Conservation (phyloP, 345 rosid genomes). For the Stellera chamaejasme region DNA sequence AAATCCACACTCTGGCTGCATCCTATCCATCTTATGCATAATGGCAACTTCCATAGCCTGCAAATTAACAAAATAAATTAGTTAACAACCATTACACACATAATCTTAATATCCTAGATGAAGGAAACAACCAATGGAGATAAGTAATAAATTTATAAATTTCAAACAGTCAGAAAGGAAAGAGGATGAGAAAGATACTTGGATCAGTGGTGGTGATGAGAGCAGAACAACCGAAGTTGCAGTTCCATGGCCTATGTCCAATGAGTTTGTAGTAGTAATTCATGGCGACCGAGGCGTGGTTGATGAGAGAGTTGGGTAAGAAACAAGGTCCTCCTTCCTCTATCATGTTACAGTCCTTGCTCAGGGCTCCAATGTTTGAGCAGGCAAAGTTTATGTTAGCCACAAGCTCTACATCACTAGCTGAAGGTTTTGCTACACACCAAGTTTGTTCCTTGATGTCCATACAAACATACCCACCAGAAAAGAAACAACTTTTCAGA, state of each 20-base stretch:
- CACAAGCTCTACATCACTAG: background rate
- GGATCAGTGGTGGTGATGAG: slow-evolving; percentile 3
- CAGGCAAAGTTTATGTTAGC: background rate
- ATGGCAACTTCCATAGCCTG: slow-evolving; percentile 13
- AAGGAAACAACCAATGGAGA: background rate
- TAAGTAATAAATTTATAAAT: background rate
- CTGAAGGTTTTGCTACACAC: slow-evolving; percentile 12
- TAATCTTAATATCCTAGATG: background rate
- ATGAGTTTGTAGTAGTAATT: background rate
- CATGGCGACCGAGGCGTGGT: slow-evolving; percentile 13
- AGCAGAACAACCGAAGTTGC: slow-evolving; percentile 3
- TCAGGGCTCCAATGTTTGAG: background rate
- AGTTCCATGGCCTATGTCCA: background rate
- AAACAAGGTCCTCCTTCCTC: slow-evolving; percentile 1
- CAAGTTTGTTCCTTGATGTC: slow-evolving; percentile 1
- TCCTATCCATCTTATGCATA: background rate
- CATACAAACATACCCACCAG: background rate
- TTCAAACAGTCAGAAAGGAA: background rate
- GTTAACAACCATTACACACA: background rate
- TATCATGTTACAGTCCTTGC: background rate
- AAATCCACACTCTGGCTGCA: background rate
- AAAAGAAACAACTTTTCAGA: background rate
- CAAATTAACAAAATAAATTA: background rate
- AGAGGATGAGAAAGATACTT: background rate
- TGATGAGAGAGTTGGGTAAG: background rate